Evolutionary conservation across 495 filamentous ascomycete genomes (phyloP), one percentile per base, ranked within the genome.

Genomic region (Lasiosphaeria hispida): DNA sequence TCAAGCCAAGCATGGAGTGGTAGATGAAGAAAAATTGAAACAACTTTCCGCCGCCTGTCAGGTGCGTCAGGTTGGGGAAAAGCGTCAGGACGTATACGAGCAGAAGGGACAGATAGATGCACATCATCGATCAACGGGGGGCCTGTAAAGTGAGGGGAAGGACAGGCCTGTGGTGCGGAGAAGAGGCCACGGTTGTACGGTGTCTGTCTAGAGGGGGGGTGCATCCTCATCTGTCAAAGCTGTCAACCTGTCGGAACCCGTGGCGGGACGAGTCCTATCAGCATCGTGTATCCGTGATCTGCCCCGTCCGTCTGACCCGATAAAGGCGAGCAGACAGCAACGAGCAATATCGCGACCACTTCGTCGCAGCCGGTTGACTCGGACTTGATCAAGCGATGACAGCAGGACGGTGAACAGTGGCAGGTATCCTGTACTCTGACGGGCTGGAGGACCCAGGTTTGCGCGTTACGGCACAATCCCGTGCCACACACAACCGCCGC

Each of bases 131-230:
- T 30, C 19, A n/a, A 30, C 39, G 40, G 34, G 17, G 43, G 17
- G 42, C n/a, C 18, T 37, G 42, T 14, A 19, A 52, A 56, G 56
- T 62, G 59, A 62, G 63, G 63, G 63, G 59, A 65, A 65, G 15
- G 33, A 13, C 15, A 34, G 10, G 10, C 34, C 40, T 14, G 41
- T 7, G 40, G 54, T 64, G 58, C 63, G 59, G 63, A 65, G 63
- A 62, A 65, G 59, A 52, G 52, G 40, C 59, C 48, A 62, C 47
- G 19, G 42, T n/a, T n/a, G n/a, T 35, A 15, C 17, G 45, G 15
- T 48, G 17, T 23, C 15, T 49, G 33, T n/a, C n/a, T n/a, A n/a
- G n/a, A n/a, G n/a, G 41, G 2, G 36, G 44, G 45, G 40, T 45
- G 37, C 4, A 17, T 7, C 35, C 48, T 13, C n/a, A 6, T 10